phyloP scores from a whole-genome alignment of 495 filamentous ascomycete species.

The Annulohypoxylon stygium region DNA sequence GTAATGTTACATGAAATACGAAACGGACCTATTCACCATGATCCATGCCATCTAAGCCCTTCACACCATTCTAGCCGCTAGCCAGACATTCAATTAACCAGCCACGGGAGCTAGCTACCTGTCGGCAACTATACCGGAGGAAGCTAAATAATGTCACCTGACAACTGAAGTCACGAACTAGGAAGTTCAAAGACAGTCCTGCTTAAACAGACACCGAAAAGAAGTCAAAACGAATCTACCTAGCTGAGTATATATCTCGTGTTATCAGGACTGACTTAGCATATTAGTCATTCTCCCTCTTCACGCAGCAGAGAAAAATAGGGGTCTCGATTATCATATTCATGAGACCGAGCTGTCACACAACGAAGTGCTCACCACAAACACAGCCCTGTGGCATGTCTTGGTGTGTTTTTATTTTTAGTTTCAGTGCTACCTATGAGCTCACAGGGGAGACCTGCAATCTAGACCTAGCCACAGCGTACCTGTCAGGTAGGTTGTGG shows the following conservation, averaged over 20 bases:
- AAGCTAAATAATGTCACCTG: background rate
- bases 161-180: background rate
- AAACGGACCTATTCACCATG: background rate
- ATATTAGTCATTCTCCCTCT: background rate
- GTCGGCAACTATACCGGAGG: background rate
- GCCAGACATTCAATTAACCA: background rate
- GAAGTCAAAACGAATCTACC: background rate
- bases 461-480: background rate
- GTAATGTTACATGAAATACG: background rate
- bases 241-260: background rate
- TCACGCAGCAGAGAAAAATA: background rate
- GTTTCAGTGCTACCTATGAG: background rate
- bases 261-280: background rate
- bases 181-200: constrained; percentile 5
- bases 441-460: background rate
- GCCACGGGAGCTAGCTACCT: background rate
- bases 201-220: constrained; percentile 11
- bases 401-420: constrained; percentile 1
- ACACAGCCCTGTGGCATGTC: constrained; percentile 5
- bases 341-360: background rate
- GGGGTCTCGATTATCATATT: background rate
- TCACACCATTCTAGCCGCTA: background rate
- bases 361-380: background rate
- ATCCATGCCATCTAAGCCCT: background rate
- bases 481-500: background rate